phyloP scores from a whole-genome alignment of 305 asterid species.

The Andrographis paniculata region DNA sequence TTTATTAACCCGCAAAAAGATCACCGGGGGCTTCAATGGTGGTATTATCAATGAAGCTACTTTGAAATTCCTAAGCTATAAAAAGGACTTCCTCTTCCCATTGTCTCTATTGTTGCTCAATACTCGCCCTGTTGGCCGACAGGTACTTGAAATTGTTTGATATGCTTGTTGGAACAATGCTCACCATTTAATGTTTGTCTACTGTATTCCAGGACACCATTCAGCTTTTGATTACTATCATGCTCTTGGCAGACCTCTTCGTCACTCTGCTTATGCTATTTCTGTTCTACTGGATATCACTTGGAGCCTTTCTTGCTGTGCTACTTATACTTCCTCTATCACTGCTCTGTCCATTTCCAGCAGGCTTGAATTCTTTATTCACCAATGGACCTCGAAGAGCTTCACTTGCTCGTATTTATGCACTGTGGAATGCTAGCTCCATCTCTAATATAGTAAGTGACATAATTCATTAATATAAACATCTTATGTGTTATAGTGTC shows the following conservation, averaged over 20 bases:
- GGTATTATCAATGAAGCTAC: conserved; percentile 75
- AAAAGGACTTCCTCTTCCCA: conserved; percentile 66
- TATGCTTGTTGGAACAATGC: conserved; percentile 17
- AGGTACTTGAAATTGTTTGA: conserved; percentile 42
- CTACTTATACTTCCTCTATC: conserved; percentile 93
- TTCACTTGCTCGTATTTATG: conserved; percentile 86
- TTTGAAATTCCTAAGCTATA: conserved; percentile 61
- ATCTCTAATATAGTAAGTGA: conserved; percentile 72
- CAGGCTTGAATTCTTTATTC: conserved; percentile 91
- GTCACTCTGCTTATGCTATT: conserved; percentile 78
- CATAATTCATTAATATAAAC: conserved; percentile 9
- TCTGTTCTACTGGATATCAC: conserved; percentile 85
- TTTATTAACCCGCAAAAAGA: conserved; percentile 63
- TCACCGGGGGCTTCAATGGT: conserved; percentile 76
- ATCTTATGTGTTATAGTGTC: conserved; percentile 13
- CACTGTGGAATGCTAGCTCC: conserved; percentile 89
- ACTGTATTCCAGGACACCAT: conserved; percentile 78
- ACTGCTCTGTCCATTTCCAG: conserved; percentile 89
- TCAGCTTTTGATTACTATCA: conserved; percentile 68
- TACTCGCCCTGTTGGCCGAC: conserved; percentile 89
- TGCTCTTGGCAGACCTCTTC: conserved; percentile 85
- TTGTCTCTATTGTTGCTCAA: conserved; percentile 75
- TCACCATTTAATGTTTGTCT: conserved; percentile 22
- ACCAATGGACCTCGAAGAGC: conserved; percentile 87
- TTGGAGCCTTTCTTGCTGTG: conserved; percentile 84